Percentiles rank a stretch among this genome's conserved stretches.
Evolutionary conservation across 352 stramenopile species (phyloP).

Genomic region (Phytophthora lateralis): DNA sequence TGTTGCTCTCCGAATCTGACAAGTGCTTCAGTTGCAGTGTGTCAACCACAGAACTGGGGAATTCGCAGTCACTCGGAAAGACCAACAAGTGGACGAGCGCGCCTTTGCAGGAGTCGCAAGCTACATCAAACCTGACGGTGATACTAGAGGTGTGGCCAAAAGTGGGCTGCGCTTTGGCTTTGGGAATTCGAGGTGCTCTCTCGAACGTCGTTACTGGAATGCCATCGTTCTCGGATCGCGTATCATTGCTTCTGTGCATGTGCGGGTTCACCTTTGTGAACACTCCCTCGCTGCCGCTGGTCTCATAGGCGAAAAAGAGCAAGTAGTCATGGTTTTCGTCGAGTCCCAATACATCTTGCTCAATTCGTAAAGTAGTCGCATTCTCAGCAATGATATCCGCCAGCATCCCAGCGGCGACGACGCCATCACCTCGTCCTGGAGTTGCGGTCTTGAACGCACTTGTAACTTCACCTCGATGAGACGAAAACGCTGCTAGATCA

Average conservation of each 20-base stretch:
- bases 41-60: slow-evolving; percentile 19
- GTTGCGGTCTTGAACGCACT: slow-evolving; percentile 26
- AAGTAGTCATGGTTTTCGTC: slow-evolving; percentile 56
- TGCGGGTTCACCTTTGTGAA: slow-evolving; percentile 76
- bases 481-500: slow-evolving; percentile 18
- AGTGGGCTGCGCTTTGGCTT: slow-evolving; percentile 49
- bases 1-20: slow-evolving; percentile 10
- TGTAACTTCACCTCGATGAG: slow-evolving; percentile 28
- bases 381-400: slow-evolving; percentile 50
- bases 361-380: slow-evolving; percentile 44
- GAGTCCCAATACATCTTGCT: slow-evolving; percentile 46
- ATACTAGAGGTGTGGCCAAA: slow-evolving; percentile 60
- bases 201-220: slow-evolving; percentile 67
- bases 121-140: slow-evolving; percentile 63
- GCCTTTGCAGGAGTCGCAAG: slow-evolving; percentile 50
- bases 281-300: slow-evolving; percentile 61
- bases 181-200: slow-evolving; percentile 44
- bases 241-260: slow-evolving; percentile 51
- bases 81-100: slow-evolving; percentile 64
- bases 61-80: slow-evolving; percentile 40
- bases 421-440: slow-evolving; percentile 33
- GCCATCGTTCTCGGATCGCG: slow-evolving; percentile 41
- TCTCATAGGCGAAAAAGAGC: slow-evolving; percentile 83
- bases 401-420: slow-evolving; percentile 58
- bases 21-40: slow-evolving; percentile 26